Base-by-base conservation (phyloP, 768 basidiomycete species). In the Lactarius sp. region DNA sequence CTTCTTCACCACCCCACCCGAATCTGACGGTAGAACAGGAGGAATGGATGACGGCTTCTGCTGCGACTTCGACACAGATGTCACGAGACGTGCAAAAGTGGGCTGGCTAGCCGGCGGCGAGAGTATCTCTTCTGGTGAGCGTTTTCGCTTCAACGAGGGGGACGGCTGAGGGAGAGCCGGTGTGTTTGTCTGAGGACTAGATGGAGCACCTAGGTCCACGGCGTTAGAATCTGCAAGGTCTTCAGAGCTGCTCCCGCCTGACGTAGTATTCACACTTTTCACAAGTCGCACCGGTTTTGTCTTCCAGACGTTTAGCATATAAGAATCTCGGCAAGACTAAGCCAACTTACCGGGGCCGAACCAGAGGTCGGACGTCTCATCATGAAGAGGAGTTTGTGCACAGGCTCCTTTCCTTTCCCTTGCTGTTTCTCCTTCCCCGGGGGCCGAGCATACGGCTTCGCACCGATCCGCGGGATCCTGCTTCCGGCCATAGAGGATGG, bases 381-480 rank as follows among this genome's bases (percentile, higher is more conserved):
- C 46, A 59, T 20, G 42, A 59, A 42, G 10, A 53, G 13, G 13
- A 60, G 46, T 31, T 53, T 66, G 50, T 56, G 56, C 36, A 34
- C 27, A 42, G 59, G 60, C 14, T 60, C 52, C 12, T 58, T 66
- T n/a, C 56, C 60, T 36, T 65, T 63, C 20, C 20, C 56, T 49
- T 57, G 51, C 18, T 65, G 60, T 39, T 33, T 57, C 59, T 51
- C 49, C 27, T 62, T 57, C 7, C 33, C 52, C n/a, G 34, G 33
- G 5, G 75, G 71, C 37, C 70, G 64, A 4, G 71, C 68, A 52
- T 76, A 75, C 1, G 74, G 73, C 61, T 76, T 76, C 18, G 66
- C 64, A 22, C 75, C 75, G 33, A 74, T 73, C 13, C 75, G 59
- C 4, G 75, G 75, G n/a, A 76, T 76, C 61, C 68, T 72, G 59